phyloP scores from a whole-genome alignment of 2,329 filamentous ascomycete species.

The Cryphonectria nitschkei region DNA sequence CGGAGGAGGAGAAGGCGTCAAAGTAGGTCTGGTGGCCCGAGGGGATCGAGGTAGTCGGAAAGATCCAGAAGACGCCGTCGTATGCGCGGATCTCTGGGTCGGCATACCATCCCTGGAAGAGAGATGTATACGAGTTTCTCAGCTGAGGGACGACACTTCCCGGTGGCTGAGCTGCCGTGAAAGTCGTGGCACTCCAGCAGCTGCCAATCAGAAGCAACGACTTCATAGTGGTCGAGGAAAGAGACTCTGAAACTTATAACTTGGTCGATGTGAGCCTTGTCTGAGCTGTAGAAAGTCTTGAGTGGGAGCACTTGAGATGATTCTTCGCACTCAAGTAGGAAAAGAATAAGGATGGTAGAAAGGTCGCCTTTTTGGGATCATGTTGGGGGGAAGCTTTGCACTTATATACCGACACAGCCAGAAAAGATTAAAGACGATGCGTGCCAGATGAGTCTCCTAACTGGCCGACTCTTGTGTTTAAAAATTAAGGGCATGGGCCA shows the following conservation, averaged over 20 bases:
- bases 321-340: too few species aligned
- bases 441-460: neutral
- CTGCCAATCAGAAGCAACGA: too few species aligned
- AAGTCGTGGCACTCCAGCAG: neutral
- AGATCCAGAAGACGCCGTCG: slow-evolving; percentile 50
- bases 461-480: neutral
- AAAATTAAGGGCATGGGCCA: neutral
- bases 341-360: too few species aligned
- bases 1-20: slow-evolving; percentile 53
- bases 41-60: slow-evolving; percentile 47
- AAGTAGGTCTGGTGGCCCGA: slow-evolving; percentile 53
- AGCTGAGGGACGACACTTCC: neutral
- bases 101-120: slow-evolving; percentile 41
- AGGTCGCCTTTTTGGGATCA: too few species aligned
- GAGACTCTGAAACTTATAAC: neutral
- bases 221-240: neutral
- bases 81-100: slow-evolving; percentile 54
- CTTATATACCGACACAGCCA: too few species aligned
- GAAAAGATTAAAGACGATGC: neutral
- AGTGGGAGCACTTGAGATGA: too few species aligned
- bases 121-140: neutral
- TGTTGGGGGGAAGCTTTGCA: too few species aligned
- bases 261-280: neutral
- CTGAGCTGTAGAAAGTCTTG: too few species aligned
- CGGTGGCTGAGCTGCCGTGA: neutral